phyloP scores from a whole-genome alignment of 495 filamentous ascomycete genomes.

The Extremus antarcticus region DNA sequence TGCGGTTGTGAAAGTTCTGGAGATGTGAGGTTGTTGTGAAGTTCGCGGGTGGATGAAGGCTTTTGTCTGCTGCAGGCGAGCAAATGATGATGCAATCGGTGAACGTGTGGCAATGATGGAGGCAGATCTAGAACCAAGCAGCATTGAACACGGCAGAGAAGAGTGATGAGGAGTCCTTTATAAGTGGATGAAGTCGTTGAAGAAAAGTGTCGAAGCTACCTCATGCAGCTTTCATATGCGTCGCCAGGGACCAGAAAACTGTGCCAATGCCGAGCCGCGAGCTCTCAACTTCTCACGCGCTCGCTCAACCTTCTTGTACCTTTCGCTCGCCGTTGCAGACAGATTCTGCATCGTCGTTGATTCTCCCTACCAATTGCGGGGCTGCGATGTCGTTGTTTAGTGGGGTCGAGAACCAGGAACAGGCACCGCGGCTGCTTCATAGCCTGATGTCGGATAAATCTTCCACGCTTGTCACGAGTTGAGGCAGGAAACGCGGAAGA shows the following conservation, averaged over 20 bases:
- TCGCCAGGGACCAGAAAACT: neutral
- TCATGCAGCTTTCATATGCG: neutral
- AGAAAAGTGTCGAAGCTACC: neutral
- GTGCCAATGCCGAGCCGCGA: too few species aligned
- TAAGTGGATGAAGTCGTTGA: neutral
- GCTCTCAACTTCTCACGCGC: too few species aligned
- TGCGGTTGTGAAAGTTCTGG: slow-evolving; percentile 31
- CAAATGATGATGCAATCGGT: neutral
- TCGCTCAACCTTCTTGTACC: too few species aligned
- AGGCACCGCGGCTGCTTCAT: neutral
- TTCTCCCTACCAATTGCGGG: slow-evolving; percentile 1
- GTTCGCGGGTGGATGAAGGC: neutral
- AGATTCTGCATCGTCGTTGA: neutral
- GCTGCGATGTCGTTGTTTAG: neutral
- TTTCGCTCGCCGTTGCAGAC: too few species aligned
- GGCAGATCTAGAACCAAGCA: neutral
- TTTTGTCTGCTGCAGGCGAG: neutral
- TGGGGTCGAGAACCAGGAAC: neutral
- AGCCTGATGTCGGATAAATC: neutral
- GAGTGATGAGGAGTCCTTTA: neutral
- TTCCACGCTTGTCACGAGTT: too few species aligned
- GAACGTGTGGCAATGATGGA: neutral
- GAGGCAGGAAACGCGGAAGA: neutral
- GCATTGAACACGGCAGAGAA: neutral
- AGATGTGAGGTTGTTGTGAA: neutral